phyloP scores from a whole-genome alignment of 257 asterid species.

The Leptodermis oblonga region DNA sequence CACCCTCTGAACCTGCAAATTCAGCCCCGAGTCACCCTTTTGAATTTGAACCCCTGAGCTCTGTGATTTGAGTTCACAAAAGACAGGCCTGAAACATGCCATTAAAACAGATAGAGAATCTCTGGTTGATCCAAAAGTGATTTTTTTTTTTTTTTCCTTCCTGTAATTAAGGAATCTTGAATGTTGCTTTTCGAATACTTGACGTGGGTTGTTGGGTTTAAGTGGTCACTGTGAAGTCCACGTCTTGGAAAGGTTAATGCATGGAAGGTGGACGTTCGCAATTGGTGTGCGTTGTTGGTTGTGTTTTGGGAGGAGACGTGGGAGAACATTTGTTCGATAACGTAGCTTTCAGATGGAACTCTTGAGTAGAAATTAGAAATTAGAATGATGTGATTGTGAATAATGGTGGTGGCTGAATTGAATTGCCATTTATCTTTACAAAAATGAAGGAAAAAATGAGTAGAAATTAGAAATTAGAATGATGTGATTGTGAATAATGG shows the following conservation, averaged over 20 bases:
- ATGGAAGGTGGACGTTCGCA: constrained; percentile 19
- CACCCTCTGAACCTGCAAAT: constrained; percentile 33
- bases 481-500: neutral
- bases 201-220: neutral
- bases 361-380: neutral
- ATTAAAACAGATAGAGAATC: constrained; percentile 16
- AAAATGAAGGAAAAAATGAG: neutral
- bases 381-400: neutral
- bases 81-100: constrained; percentile 50
- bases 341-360: constrained; percentile 31
- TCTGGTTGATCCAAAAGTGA: constrained; percentile 13
- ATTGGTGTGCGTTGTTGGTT: constrained; percentile 20
- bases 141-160: no score
- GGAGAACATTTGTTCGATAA: constrained; percentile 37
- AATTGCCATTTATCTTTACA: neutral
- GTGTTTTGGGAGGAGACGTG: constrained; percentile 39
- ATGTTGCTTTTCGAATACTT: neutral
- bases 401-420: neutral
- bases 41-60: constrained; percentile 22
- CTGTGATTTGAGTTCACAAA: constrained; percentile 40
- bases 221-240: constrained; percentile 49
- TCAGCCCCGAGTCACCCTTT: constrained; percentile 6
- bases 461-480: neutral
- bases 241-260: constrained; percentile 30
- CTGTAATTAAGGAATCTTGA: neutral